Evolutionary conservation across 371 early-diverging fungal species (phyloP).

Genomic region (Dichotomocladium elegans): DNA sequence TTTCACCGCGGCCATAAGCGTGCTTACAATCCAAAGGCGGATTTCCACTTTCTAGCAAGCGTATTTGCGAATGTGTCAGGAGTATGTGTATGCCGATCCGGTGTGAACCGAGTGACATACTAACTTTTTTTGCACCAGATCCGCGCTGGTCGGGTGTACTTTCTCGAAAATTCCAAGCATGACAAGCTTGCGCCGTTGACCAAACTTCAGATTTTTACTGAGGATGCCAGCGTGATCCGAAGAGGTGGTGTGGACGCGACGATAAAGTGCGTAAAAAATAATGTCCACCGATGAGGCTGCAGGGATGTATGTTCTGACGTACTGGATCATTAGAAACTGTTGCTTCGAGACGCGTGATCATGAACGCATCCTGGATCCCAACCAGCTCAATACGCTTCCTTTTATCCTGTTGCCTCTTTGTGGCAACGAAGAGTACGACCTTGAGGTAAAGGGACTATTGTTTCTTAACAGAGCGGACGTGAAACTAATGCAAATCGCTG

Average conservation of each 20-base stretch:
- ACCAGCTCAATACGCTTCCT: constrained; percentile 76
- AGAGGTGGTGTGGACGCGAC: constrained; percentile 84
- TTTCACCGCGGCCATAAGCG: constrained; percentile 79
- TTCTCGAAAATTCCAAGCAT: constrained; percentile 55
- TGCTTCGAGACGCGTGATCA: constrained; percentile 77
- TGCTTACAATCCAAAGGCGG: constrained; percentile 78
- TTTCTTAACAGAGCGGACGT: too few relatives aligned
- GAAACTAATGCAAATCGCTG: too few relatives aligned
- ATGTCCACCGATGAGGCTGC: too few relatives aligned
- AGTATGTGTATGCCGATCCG: constrained; percentile 20
- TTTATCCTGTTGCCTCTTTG: constrained; percentile 87
- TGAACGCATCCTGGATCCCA: constrained; percentile 56
- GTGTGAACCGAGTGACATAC: background rate
- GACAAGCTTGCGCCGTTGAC: constrained; percentile 68
- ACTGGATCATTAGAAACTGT: constrained; percentile 58
- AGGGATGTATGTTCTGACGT: background rate
- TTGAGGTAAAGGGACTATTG: constrained; percentile 51
- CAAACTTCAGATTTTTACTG: constrained; percentile 82
- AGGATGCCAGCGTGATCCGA: constrained; percentile 79
- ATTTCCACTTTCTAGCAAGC: constrained; percentile 82
- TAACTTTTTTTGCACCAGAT: constrained; percentile 40
- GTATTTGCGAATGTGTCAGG: constrained; percentile 89
- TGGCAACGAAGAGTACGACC: constrained; percentile 88
- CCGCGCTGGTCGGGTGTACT: constrained; percentile 68
- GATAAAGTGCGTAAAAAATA: constrained; percentile 65